Conservation (phyloP, 495 filamentous ascomycete species). For the Xylaria venustula region DNA sequence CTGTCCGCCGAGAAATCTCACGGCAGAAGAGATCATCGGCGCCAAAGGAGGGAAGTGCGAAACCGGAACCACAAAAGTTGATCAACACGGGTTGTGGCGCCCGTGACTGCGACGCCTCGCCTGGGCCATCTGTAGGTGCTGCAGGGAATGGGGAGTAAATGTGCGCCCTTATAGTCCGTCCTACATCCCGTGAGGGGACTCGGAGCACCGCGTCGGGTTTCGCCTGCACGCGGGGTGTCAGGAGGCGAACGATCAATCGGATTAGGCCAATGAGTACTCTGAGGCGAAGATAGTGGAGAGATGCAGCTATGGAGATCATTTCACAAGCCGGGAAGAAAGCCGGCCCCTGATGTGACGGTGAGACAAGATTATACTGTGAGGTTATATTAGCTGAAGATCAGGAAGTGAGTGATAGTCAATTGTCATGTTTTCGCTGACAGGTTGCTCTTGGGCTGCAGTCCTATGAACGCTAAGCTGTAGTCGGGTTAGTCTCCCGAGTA, state of each 20-base stretch:
- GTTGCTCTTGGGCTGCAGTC: too few relatives aligned
- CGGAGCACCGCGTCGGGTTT: slow-evolving; percentile 37
- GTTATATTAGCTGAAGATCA: too few relatives aligned
- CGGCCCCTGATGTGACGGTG: too few relatives aligned
- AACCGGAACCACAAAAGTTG: slow-evolving; percentile 48
- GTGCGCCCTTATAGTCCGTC: slow-evolving; percentile 45
- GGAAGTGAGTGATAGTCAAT: too few relatives aligned
- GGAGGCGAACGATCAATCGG: not conserved
- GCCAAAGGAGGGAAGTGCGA: slow-evolving; percentile 43
- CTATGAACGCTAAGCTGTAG: too few relatives aligned
- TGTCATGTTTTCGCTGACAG: too few relatives aligned
- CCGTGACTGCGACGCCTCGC: not conserved
- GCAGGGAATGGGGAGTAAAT: slow-evolving; percentile 36
- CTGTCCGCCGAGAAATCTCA: slow-evolving; percentile 32
- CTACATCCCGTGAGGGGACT: slow-evolving; percentile 42
- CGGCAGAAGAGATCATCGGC: slow-evolving; percentile 44
- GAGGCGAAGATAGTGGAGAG: not conserved
- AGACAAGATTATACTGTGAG: too few relatives aligned
- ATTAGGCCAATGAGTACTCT: not conserved
- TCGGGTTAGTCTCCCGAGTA: too few relatives aligned
- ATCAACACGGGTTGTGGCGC: slow-evolving; percentile 39
- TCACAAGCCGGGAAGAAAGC: not conserved
- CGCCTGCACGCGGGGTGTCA: not conserved
- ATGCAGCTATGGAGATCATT: not conserved
- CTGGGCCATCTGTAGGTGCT: not conserved